Percentiles rank a stretch among this genome's conserved stretches.
Conservation (phyloP, 192 early-diverging fungal genomes). For the Backusella mclennaniae region DNA sequence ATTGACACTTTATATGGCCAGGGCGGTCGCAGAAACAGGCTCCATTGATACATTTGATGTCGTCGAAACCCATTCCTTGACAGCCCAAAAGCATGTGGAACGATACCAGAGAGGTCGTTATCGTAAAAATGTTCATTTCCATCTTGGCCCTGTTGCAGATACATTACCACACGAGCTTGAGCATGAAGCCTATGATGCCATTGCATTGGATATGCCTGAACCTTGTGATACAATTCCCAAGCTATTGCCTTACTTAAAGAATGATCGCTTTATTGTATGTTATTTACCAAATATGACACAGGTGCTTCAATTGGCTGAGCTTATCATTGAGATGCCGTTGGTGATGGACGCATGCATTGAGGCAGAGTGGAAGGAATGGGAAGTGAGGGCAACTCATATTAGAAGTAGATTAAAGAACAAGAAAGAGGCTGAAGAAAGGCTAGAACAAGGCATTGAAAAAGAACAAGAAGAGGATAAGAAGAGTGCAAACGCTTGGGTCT, state of each 20-base stretch:
- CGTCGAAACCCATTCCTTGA: slow-evolving; percentile 33
- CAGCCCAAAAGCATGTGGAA: slow-evolving; percentile 48
- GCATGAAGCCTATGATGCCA: slow-evolving; percentile 39
- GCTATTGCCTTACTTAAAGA: slow-evolving; percentile 41
- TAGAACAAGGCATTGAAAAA: not conserved
- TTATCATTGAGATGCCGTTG: slow-evolving; percentile 26
- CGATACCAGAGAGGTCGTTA: slow-evolving; percentile 53
- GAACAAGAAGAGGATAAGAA: not conserved
- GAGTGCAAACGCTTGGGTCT: slow-evolving; percentile 36
- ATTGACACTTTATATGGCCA: slow-evolving; percentile 59
- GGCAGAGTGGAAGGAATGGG: slow-evolving; percentile 53
- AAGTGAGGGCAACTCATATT: slow-evolving; percentile 45
- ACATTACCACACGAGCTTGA: not conserved
- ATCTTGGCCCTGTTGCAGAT: slow-evolving; percentile 36
- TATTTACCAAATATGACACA: slow-evolving; percentile 61
- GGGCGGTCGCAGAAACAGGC: slow-evolving; percentile 38
- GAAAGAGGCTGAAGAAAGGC: not conserved
- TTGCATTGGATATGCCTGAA: slow-evolving; percentile 50
- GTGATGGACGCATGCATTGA: slow-evolving; percentile 46
- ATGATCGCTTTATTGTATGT: slow-evolving; percentile 51
- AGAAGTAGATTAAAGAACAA: slow-evolving; percentile 32
- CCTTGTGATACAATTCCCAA: slow-evolving; percentile 32
- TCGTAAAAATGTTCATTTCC: slow-evolving; percentile 40
- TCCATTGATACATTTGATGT: slow-evolving; percentile 58
- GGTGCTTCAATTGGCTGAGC: slow-evolving; percentile 43